Conservation (phyloP, 495 filamentous ascomycete species). For the Talaromyces liani region DNA sequence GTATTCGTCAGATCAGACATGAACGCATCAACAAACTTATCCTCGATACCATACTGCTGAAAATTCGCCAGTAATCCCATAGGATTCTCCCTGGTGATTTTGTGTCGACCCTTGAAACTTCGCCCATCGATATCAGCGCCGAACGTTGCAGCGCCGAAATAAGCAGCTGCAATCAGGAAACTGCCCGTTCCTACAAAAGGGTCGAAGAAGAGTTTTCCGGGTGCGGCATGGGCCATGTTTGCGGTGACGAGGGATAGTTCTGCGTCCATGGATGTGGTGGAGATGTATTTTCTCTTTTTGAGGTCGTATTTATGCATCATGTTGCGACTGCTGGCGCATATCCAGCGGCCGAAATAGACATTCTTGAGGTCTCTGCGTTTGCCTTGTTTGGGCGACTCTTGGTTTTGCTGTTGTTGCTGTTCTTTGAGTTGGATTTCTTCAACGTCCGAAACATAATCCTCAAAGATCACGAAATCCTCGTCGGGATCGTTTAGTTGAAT, state of each 20-base stretch:
- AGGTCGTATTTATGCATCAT: slow-evolving; percentile 72
- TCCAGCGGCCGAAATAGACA: slow-evolving; percentile 63
- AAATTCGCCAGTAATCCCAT: slow-evolving; percentile 68
- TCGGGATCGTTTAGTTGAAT: slow-evolving; percentile 68
- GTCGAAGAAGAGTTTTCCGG: slow-evolving; percentile 81
- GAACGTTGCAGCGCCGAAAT: slow-evolving; percentile 74
- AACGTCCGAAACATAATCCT: slow-evolving; percentile 58
- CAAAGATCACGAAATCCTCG: slow-evolving; percentile 67
- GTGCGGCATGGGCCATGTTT: slow-evolving; percentile 76
- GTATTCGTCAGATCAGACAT: slow-evolving; percentile 85
- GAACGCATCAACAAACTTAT: slow-evolving; percentile 64
- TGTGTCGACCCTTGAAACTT: slow-evolving; percentile 64
- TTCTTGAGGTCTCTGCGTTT: slow-evolving; percentile 33
- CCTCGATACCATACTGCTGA: slow-evolving; percentile 66
- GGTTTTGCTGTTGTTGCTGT: slow-evolving; percentile 6
- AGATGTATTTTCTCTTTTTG: slow-evolving; percentile 89
- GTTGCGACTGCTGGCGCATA: slow-evolving; percentile 56
- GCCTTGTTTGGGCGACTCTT: slow-evolving; percentile 3
- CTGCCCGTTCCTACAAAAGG: slow-evolving; percentile 93
- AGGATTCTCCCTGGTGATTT: slow-evolving; percentile 31
- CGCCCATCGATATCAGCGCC: slow-evolving; percentile 93
- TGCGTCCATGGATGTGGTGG: slow-evolving; percentile 94
- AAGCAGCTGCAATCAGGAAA: slow-evolving; percentile 77
- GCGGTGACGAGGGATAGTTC: slow-evolving; percentile 87
- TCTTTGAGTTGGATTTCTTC: slow-evolving; percentile 7